Conservation (phyloP, 169 alveolate species). For the Plasmodium billcollinsi region DNA sequence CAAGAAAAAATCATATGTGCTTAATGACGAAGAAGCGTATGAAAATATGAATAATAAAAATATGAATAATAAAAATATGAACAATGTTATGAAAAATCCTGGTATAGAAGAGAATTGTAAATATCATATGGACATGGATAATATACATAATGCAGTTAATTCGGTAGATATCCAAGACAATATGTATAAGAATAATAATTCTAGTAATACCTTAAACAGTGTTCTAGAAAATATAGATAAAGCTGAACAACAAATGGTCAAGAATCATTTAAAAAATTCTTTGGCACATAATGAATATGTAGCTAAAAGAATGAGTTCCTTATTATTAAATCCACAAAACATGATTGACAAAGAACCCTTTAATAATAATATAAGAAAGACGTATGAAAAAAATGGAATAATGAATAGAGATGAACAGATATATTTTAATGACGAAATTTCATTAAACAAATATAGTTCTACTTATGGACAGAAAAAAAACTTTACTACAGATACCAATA, state of each 20-base stretch:
- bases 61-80: conserved; percentile 9
- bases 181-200: conserved; percentile 1
- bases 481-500: conserved; percentile 44
- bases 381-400: conserved; percentile 19
- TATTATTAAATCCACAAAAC: conserved; percentile 24
- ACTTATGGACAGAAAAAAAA: conserved; percentile 18
- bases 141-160: neutral
- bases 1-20: conserved; percentile 13
- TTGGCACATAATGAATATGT: conserved; percentile 44
- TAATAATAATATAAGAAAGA: conserved; percentile 12
- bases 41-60: conserved; percentile 8
- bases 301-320: conserved; percentile 65
- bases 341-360: conserved; percentile 9
- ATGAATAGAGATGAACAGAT: conserved; percentile 9
- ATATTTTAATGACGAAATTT: conserved; percentile 17
- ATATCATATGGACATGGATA: too few relatives aligned
- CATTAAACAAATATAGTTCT: conserved; percentile 45
- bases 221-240: conserved; percentile 67
- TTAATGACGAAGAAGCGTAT: conserved; percentile 27
- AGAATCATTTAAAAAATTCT: conserved; percentile 67
- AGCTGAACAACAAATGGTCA: conserved; percentile 69
- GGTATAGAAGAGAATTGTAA: too few relatives aligned
- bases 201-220: neutral
- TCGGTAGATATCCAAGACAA: neutral
- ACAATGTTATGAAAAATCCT: too few relatives aligned